Base-by-base conservation (phyloP, 2,329 filamentous ascomycete species). In the Alternaria arborescens region DNA sequence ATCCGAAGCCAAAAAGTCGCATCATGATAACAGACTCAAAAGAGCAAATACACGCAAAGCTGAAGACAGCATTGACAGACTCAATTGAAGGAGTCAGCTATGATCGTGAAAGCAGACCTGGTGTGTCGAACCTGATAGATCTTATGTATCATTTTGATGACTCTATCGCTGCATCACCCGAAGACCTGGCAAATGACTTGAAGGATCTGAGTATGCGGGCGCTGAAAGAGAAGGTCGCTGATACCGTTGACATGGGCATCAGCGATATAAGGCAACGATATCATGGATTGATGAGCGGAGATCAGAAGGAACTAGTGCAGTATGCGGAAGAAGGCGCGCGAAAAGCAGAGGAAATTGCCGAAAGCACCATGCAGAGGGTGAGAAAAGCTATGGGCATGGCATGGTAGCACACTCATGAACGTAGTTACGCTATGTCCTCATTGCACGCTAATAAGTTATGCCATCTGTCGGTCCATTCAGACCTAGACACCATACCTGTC, bases 91-190 rank as follows among this genome's bases (percentile, higher is more conserved):
- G 79, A 2, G 87, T 97, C 41, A 88, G 87, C 1, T 97, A 95
- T 76, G 89, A 97, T 65, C 88, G 88, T 0, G 72, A 77, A 0
- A 72, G 68, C 0, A 85, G 95, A 24, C 94, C 94, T 0, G 95
- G 93, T 0, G 91, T 99, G 4, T 89, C 94, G 11, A 99, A 98
- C 75, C 82, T 99, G 12, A 80, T 99, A 1, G 88, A 93, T 58
- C 86, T 99, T 16, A 80, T 94, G n/a, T 88, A 88, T 24, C 87
- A 92, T 63, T 87, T 94, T 68, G 86, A 89, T 55, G 67, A 75
- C 4, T 69, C 44, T 48, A 73, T 74, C 5, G 76, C 78, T 26
- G 62, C 70, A 2, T 73, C 82, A 11, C 69, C 71, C 3, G 74
- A 82, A 28, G 82, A 82, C 6, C 69, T 88, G 40, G 86, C 83